phyloP scores from a whole-genome alignment of 225 moss, liverwort and hornwort genomes.

The Ulota crispa region DNA sequence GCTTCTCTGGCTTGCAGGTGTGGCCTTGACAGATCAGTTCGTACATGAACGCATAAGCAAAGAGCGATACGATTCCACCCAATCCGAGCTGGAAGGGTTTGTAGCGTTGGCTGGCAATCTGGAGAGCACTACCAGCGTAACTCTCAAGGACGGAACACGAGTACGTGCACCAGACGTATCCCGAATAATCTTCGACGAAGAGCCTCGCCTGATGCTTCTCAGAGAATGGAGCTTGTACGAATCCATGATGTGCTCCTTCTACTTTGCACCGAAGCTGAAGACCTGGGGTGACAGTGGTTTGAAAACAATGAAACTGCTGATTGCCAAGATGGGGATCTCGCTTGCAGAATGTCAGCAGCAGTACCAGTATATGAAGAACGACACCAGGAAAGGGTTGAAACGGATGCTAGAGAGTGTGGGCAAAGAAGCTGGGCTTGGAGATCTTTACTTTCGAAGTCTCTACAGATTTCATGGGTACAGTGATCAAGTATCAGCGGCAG shows the following conservation, averaged over 20 bases:
- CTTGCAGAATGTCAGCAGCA: slow-evolving; percentile 72
- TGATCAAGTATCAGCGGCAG: slow-evolving; percentile 87
- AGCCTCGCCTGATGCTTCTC: slow-evolving; percentile 92
- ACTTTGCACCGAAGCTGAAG: slow-evolving; percentile 83
- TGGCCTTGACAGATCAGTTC: slow-evolving; percentile 86
- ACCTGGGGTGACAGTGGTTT: slow-evolving; percentile 85
- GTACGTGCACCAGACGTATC: slow-evolving; percentile 82
- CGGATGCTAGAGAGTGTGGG: slow-evolving; percentile 61
- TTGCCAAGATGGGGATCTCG: slow-evolving; percentile 72
- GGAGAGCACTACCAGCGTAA: slow-evolving; percentile 61
- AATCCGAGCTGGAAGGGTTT: slow-evolving; percentile 72
- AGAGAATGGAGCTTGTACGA: slow-evolving; percentile 94
- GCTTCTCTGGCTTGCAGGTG: slow-evolving; percentile 90
- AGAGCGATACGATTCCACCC: slow-evolving; percentile 72
- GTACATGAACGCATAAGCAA: slow-evolving; percentile 82
- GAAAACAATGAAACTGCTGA: slow-evolving; percentile 68
- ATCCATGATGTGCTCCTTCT: slow-evolving; percentile 85
- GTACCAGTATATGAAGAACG: slow-evolving; percentile 89
- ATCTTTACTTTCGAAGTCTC: slow-evolving; percentile 75
- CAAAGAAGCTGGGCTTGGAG: slow-evolving; percentile 65
- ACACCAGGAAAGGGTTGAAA: slow-evolving; percentile 76
- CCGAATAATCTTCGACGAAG: slow-evolving; percentile 74
- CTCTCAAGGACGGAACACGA: slow-evolving; percentile 76
- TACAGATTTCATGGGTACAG: slow-evolving; percentile 80
- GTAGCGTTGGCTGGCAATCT: slow-evolving; percentile 68